phyloP scores from a whole-genome alignment of 352 stramenopile species.

The Globisporangium cederbergense region DNA sequence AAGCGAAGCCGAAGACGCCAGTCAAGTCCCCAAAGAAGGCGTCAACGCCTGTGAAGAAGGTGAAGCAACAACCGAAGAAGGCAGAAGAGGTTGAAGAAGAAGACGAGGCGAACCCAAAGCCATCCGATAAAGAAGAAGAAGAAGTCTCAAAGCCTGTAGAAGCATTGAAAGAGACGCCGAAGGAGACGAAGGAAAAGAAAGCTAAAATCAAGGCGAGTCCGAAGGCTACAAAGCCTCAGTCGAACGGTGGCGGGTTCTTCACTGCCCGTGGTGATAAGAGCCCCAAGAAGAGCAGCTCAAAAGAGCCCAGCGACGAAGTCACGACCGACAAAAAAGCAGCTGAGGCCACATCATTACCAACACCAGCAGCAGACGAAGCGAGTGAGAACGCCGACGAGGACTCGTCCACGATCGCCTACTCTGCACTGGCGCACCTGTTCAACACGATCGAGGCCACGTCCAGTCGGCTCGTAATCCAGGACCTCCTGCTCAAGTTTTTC shows the following conservation, averaged over 20 bases:
- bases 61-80: not conserved
- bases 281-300: not conserved
- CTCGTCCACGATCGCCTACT: conserved; percentile 37
- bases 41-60: conserved; percentile 2
- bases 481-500: conserved; percentile 86
- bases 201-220: not conserved
- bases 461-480: conserved; percentile 78
- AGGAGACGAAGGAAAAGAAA: conserved; percentile 3
- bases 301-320: not conserved
- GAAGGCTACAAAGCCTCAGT: conserved; percentile 7
- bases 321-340: not conserved
- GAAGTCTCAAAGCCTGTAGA: not conserved
- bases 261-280: conserved; percentile 21
- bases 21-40: conserved; percentile 17
- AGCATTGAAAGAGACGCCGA: not conserved
- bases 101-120: conserved; percentile 12
- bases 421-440: conserved; percentile 64
- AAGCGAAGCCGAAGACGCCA: conserved; percentile 18
- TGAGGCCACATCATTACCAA: conserved; percentile 8
- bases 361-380: conserved; percentile 6
- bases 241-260: conserved; percentile 30
- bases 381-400: conserved; percentile 7
- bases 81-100: conserved; percentile 7
- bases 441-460: conserved; percentile 73
- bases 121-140: not conserved